Base-by-base conservation (phyloP, 106 monocot species). In the Acorus gramineus region DNA sequence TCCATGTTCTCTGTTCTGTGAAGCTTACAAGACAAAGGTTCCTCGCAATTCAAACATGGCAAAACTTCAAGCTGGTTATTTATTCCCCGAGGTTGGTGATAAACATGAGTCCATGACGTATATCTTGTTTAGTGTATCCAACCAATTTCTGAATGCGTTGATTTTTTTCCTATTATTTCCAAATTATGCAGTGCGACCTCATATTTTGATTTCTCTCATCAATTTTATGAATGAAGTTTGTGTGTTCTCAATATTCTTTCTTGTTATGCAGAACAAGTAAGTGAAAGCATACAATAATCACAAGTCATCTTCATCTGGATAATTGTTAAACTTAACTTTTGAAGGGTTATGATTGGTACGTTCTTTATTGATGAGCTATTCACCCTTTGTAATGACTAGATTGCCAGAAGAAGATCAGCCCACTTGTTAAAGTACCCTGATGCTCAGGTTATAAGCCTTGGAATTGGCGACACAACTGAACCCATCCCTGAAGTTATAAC, bases 401-500 rank as follows among this genome's bases (percentile, higher is more conserved):
- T 90, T 86, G 83, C 83, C 5, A 83, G 83, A 74, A 80, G 86
- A 78, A 86, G 80, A 64, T 62, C 69, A 8, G 73, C 83, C 42
- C 90, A 90, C 60, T 28, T 86, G 68, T 53, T 61, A 48, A 86
- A 90, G 73, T 74, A 83, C 52, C 90, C 90, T 49, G 86, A 83
- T 78, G 83, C 86, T 67, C 44, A 90, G 50, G 80, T 90, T 28
- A 86, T 90, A 66, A 90, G 90, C 76, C 90, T 90, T 46, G 90
- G 90, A 43, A 86, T 90, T 70, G 90, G 90, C 78, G 90, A 90
- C 67, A 90, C 90, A 49, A 90, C 90, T 47, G 90, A 90, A 58
- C 90, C 90, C 5, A 90, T 90, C 71, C 90, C 86, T 14, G 83
- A 90, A 52, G 90, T 90, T 62, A 90, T 90, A 78, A 81, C 90